Base-by-base conservation (phyloP, 192 early-diverging fungal species). In the Dispira simplex region DNA sequence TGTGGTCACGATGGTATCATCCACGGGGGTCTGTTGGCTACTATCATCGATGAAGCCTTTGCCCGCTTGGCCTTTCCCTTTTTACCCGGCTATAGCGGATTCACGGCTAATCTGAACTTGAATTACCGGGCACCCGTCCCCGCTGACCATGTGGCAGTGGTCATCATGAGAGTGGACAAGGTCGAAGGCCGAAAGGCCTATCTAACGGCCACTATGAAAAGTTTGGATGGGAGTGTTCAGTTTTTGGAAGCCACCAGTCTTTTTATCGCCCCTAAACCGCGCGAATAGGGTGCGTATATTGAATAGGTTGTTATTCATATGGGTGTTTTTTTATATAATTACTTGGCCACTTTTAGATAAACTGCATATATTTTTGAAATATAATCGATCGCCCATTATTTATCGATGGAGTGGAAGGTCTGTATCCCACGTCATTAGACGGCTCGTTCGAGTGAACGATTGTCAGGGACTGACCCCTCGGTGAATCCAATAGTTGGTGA, bases 1-100 rank as follows among this genome's bases (percentile, higher is more conserved):
- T 90, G 85, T 39, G 89, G 90, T 11, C 90, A 93, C 69, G 75
- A 81, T 21, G 80, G 79, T 46, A 90, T 93, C 58, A 75, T 84
- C 46, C 90, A 93, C 65, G 90, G 90, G 45, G 88, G 85, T 43
- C 73, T 88, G 10, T 75, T 83, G 46, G 86, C 86, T 0, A 88
- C 86, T 1, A 56, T 89, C 46, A 72, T 88, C 62, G 88, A 90
- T 75, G 85, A 87, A 68, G 76, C 74, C 32, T 72, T 75, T 21
- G 81, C 79, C 3, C 79, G 73, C 47, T 73, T 81, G 28, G 81
- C 78, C 49, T 70, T 80, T 66, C 73, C 73, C 65, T 71, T 75
- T 52, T 71, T 88, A 14, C 88, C 88, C 11, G 80, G 80, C 67
- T 81, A 79, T 53, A 73, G 82, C 44, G 88, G 82, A 0, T 78